Evolutionary conservation across 2,329 filamentous ascomycete genomes (phyloP), one percentile per base, ranked within the genome.

Genomic region (Nigrograna mackinnonii): DNA sequence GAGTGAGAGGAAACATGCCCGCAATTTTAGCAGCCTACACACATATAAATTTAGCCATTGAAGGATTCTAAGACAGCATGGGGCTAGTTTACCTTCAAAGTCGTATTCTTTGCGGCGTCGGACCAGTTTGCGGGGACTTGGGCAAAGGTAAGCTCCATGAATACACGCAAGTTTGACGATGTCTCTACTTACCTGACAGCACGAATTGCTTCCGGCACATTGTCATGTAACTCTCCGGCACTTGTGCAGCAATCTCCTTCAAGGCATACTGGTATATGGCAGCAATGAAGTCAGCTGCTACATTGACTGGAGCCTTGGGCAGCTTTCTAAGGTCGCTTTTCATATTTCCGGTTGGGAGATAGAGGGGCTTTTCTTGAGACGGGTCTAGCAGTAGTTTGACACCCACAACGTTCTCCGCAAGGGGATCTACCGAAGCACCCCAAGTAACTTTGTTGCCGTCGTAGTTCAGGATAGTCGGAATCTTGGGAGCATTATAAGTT

Each of bases 351-450:
- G 37, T 30, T 4, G 37, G 21, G 24, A 33, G 14, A 19, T 33
- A 40, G 16, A 40, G 37, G 7, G 37, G 37, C 14, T 30, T 9
- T 18, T 40, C 22, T 20, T 40, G 37, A 33, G 21, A 24, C 3
- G 37, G 37, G 24, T 40, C 37, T 16, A 40, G 37, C 12, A 40
- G 37, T 4, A 40, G 20, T 18, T 40, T 40, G 24, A 40, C 34
- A 9, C 37, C 28, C 14, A 40, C 37, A 28, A 40, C 34, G 17
- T 40, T 40, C 28, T 40, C 37, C n/a, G n/a, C n/a, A n/a, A n/a
- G n/a, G n/a, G 22, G 37, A 19, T 39, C 22, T 6, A 39, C 37
- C n/a, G 37, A 32, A 7, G 37, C 37, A 39, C 37, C 37, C 37
- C 37, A 39, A 6, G 37, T 39, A n/a, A 39, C 6, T 28, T 31